Evolutionary conservation across 306 rosid species (phyloP).

Genomic region (Rubus idaeus): DNA sequence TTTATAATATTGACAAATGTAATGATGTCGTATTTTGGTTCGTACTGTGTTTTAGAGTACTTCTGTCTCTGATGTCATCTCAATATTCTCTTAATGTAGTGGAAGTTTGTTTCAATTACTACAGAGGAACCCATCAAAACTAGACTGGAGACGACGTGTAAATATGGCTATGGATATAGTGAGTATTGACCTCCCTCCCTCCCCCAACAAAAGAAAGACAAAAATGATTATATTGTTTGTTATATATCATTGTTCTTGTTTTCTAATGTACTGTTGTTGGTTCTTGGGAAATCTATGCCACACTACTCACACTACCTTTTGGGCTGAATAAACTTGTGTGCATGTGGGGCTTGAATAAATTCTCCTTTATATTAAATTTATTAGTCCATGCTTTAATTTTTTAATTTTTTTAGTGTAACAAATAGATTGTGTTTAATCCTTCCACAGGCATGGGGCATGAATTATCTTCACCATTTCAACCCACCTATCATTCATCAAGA

Average conservation of each 20-base stretch:
- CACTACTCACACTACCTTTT: neutral
- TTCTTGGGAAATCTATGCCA: neutral
- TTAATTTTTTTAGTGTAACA: neutral
- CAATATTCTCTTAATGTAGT: conserved; percentile 48
- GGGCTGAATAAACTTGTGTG: neutral
- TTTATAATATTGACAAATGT: conserved; percentile 10
- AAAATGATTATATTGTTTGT: neutral
- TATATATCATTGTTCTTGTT: neutral
- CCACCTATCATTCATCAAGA: conserved; percentile 95
- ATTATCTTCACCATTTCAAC: conserved; percentile 91
- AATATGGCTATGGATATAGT: conserved; percentile 97
- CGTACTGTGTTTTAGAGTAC: neutral
- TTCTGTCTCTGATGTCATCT: conserved; percentile 28
- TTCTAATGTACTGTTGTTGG: neutral
- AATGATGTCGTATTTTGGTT: neutral
- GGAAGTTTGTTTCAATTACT: conserved; percentile 93
- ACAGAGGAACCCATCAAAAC: conserved; percentile 75
- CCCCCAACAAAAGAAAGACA: neutral
- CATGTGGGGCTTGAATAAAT: neutral
- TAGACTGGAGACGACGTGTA: conserved; percentile 88
- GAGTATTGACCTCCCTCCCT: conserved; percentile 39
- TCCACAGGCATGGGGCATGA: conserved; percentile 80
- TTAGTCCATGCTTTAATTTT: neutral
- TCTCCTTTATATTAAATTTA: neutral
- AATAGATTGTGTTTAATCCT: conserved; percentile 15